Conservation (phyloP, 148 eudicot species). For the Polygonum maritimum region DNA sequence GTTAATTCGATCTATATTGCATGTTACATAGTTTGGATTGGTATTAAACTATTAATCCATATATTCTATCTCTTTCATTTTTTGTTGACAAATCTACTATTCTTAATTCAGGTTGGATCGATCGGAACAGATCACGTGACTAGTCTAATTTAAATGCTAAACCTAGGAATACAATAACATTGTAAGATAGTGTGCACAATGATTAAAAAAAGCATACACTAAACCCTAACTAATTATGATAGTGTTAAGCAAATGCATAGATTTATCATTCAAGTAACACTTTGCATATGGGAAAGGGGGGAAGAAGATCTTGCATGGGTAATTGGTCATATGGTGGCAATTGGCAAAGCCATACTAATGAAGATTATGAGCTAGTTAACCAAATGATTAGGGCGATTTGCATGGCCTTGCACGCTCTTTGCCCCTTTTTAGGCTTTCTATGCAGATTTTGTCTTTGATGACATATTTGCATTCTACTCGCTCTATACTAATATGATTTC, state of each 20-base stretch:
- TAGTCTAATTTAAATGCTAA: background rate
- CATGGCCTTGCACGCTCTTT: conserved; percentile 33
- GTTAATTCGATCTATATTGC: background rate
- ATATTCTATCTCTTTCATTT: too few relatives aligned
- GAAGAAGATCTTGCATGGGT: background rate
- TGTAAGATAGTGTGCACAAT: background rate
- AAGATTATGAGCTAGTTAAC: conserved; percentile 10
- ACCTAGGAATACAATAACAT: background rate
- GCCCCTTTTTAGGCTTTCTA: conserved; percentile 13
- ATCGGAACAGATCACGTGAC: background rate
- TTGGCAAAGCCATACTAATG: background rate
- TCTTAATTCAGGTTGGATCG: background rate
- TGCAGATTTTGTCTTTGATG: conserved; percentile 8
- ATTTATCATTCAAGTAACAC: background rate
- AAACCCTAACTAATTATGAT: conserved; percentile 1
- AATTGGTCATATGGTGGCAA: background rate
- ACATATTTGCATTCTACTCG: background rate
- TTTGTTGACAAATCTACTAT: background rate
- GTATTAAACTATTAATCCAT: background rate
- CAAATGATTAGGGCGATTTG: conserved; percentile 29
- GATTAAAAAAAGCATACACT: background rate
- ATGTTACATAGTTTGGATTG: background rate
- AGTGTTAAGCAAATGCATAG: background rate
- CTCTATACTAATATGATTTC: too few relatives aligned
- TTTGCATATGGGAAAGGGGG: background rate